phyloP scores from a whole-genome alignment of 768 basidiomycete species.

The Collybia mongolica region DNA sequence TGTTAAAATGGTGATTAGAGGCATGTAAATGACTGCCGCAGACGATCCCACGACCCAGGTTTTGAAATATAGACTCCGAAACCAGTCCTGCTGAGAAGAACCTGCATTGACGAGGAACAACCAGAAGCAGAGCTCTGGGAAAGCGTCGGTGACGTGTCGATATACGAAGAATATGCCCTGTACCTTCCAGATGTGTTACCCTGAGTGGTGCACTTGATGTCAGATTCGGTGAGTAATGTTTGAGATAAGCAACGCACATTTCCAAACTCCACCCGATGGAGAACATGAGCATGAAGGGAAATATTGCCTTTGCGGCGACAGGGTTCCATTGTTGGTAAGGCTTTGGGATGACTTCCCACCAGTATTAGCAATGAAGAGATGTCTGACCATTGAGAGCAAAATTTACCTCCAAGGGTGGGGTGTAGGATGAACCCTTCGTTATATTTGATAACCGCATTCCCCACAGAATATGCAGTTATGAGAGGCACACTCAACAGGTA shows the following conservation, averaged over 20 bases:
- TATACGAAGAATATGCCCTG: neutral
- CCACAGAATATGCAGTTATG: constrained; percentile 54
- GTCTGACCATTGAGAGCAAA: neutral
- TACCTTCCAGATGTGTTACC: constrained; percentile 81
- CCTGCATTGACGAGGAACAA: constrained; percentile 73
- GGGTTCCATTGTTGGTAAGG: constrained; percentile 60
- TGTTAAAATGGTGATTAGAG: constrained; percentile 65
- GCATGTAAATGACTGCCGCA: constrained; percentile 63
- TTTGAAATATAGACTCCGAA: constrained; percentile 72
- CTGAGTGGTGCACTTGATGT: constrained; percentile 29
- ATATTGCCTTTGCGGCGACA: constrained; percentile 43
- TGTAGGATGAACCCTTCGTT: constrained; percentile 55
- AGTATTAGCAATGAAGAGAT: neutral
- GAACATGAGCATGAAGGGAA: constrained; percentile 66
- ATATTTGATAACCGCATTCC: constrained; percentile 75
- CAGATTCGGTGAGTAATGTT: neutral
- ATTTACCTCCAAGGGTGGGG: constrained; percentile 51
- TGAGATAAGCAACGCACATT: constrained; percentile 46
- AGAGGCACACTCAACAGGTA: constrained; percentile 66
- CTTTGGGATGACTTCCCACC: constrained; percentile 55
- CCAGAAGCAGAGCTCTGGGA: constrained; percentile 83
- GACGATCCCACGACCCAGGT: constrained; percentile 67
- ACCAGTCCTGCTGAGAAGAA: constrained; percentile 71
- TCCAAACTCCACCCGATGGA: constrained; percentile 73
- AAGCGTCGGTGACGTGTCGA: constrained; percentile 4